Conservation (phyloP, 208 protist genomes). For the Leishmania aethiopica region DNA sequence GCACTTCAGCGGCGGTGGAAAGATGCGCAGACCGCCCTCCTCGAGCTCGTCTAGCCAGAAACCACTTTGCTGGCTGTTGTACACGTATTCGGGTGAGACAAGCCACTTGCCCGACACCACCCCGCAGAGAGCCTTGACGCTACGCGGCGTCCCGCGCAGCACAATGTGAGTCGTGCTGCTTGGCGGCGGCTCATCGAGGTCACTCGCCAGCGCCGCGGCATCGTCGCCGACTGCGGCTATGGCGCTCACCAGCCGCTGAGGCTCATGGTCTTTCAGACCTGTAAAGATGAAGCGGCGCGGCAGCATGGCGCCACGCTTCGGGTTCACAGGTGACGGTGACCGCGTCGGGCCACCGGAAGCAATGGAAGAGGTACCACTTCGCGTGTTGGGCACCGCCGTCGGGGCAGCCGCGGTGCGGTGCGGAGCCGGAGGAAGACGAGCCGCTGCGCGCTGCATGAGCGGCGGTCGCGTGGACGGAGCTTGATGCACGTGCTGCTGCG, state of each 20-base stretch:
- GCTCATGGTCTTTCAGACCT: constrained; percentile 60
- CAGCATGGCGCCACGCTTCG: constrained; percentile 60
- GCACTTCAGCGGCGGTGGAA: constrained; percentile 69
- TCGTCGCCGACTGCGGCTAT: constrained; percentile 56
- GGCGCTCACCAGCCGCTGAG: constrained; percentile 37
- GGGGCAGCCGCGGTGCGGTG: background rate
- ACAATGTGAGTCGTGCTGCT: constrained; percentile 73
- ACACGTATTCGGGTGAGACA: constrained; percentile 77
- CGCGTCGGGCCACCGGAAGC: constrained; percentile 61
- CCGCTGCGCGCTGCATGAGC: constrained; percentile 23
- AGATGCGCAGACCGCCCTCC: constrained; percentile 69
- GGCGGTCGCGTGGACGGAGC: constrained; percentile 10
- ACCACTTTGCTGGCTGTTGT: constrained; percentile 54
- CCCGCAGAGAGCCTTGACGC: constrained; percentile 83
- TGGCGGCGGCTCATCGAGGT: constrained; percentile 67
- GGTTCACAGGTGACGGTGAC: constrained; percentile 84
- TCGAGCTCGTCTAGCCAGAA: constrained; percentile 86
- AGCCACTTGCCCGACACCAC: constrained; percentile 81
- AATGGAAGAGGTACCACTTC: constrained; percentile 62
- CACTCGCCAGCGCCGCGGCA: constrained; percentile 50
- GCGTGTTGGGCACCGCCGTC: constrained; percentile 29
- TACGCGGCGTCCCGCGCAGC: constrained; percentile 74
- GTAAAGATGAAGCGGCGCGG: constrained; percentile 79
- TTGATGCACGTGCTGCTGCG: constrained; percentile 5
- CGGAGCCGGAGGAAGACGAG: constrained; percentile 23